phyloP scores from a whole-genome alignment of 2,329 filamentous ascomycete genomes.

The Microascus cirrosus region DNA sequence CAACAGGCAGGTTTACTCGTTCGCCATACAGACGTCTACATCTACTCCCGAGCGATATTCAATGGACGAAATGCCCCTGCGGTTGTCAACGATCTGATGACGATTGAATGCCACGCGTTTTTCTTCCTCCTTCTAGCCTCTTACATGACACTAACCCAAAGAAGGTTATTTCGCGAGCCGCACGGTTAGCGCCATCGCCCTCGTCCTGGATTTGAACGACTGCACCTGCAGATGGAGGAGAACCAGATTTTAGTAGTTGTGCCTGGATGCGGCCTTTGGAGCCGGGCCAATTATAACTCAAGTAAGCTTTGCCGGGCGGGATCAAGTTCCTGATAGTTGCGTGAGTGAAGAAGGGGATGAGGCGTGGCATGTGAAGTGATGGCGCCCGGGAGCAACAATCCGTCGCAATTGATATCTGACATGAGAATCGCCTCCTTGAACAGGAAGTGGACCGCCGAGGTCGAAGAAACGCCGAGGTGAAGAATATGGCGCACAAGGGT shows the following conservation, averaged over 20 bases:
- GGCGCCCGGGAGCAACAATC: neutral
- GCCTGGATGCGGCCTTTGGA: no score
- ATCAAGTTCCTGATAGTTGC: neutral
- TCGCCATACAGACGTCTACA: no score
- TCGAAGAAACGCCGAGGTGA: neutral
- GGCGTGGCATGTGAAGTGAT: neutral
- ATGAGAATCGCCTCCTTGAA: neutral
- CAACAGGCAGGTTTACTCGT: no score
- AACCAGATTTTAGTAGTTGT: no score
- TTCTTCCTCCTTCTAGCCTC: neutral
- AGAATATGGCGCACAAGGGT: neutral
- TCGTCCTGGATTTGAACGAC: neutral
- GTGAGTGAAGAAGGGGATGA: neutral
- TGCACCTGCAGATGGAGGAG: neutral
- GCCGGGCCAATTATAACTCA: neutral
- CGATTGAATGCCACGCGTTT: neutral
- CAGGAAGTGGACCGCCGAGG: neutral
- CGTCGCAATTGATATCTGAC: neutral
- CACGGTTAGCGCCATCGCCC: neutral
- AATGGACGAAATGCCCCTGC: neutral
- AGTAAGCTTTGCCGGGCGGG: neutral
- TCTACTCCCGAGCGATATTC: no score
- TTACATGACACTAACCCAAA: neutral
- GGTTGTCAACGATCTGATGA: neutral
- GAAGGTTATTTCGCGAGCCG: neutral